A percentile compares a stretch with the other conserved stretches of the same genome.
These are phyloP conservation scores for Mollisiaceae sp. DNA, from an alignment of 2,329 filamentous ascomycete species.

Conservation along the genomic window DNA sequence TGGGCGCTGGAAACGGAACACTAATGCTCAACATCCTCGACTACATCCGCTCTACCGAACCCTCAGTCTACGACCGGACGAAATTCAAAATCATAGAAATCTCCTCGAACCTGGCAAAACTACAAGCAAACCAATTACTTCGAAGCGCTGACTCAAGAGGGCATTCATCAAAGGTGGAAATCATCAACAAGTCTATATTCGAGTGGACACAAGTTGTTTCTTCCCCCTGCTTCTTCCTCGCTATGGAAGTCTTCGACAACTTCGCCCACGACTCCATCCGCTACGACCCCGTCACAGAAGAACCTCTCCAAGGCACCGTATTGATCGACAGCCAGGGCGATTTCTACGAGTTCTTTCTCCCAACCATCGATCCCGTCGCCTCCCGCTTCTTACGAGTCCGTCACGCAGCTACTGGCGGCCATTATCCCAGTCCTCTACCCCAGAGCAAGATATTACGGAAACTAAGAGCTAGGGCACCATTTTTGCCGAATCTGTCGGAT, in stretches of 20 bases:
- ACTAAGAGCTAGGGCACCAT: slow-evolving; percentile 68
- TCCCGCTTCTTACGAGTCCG: slow-evolving; percentile 84
- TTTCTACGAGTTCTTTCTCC: slow-evolving; percentile 93
- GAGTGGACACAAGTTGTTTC: slow-evolving; percentile 91
- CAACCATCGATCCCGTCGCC: slow-evolving; percentile 79
- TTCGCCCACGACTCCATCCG: slow-evolving; percentile 94
- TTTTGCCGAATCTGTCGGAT: slow-evolving; percentile 75
- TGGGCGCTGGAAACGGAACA: slow-evolving; percentile 96
- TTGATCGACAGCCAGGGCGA: slow-evolving; percentile 85
- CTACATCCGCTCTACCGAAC: slow-evolving; percentile 88
- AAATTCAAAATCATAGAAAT: slow-evolving; percentile 97
- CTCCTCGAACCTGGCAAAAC: slow-evolving; percentile 75
- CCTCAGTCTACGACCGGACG: slow-evolving; percentile 91
- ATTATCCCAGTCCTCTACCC: slow-evolving; percentile 65
- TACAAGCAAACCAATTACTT: slow-evolving; percentile 76
- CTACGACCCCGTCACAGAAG: slow-evolving; percentile 81
- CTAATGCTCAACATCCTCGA: slow-evolving; percentile 98
- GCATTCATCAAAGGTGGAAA: slow-evolving; percentile 85
- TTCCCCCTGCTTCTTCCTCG: slow-evolving; percentile 94
- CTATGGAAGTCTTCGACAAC: slow-evolving; percentile 98
- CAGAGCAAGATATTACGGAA: slow-evolving; percentile 60
- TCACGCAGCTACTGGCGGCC: slow-evolving; percentile 71
- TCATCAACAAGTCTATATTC: slow-evolving; percentile 94
- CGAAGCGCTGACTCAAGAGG: slow-evolving; percentile 71
- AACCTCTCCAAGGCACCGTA: slow-evolving; percentile 86